These are phyloP conservation scores for Parachaetomium inaequale DNA, from an alignment of 495 filamentous ascomycete species.

Conservation along the genomic window DNA sequence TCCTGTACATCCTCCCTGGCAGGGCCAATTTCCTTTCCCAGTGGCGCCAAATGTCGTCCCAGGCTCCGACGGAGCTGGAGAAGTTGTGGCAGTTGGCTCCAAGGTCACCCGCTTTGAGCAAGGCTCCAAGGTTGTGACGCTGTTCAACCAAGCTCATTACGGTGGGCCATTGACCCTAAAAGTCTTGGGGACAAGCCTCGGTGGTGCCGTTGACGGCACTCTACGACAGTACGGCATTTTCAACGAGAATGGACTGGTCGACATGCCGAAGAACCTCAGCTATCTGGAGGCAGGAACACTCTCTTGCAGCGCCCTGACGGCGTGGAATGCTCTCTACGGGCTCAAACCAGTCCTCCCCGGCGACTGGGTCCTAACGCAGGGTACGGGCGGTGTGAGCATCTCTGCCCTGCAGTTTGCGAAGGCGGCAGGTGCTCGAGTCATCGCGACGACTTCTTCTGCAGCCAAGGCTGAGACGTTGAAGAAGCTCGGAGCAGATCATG, in stretches of 20 bases:
- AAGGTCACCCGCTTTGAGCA: background rate
- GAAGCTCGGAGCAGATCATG: background rate
- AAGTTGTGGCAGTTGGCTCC: background rate
- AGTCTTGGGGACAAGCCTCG: background rate
- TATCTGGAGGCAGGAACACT: background rate
- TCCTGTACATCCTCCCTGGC: too few relatives aligned
- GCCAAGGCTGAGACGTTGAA: background rate
- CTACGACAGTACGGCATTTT: background rate
- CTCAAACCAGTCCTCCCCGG: background rate
- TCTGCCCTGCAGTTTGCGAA: conserved; percentile 4
- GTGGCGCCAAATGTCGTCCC: too few relatives aligned
- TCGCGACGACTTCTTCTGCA: background rate
- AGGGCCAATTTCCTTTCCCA: too few relatives aligned
- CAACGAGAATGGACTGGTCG: background rate
- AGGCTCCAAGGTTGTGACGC: background rate
- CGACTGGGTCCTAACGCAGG: background rate
- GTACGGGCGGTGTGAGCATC: background rate
- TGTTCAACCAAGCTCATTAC: background rate
- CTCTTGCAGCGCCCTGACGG: background rate
- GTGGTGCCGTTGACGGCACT: background rate
- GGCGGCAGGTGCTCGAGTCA: background rate
- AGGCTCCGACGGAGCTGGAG: background rate
- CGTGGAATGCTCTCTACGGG: conserved; percentile 1
- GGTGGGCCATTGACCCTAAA: background rate
- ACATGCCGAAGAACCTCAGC: background rate